Evolutionary conservation across 164 flowering plant species (phyloP).

Genomic region (Annona cherimola): DNA sequence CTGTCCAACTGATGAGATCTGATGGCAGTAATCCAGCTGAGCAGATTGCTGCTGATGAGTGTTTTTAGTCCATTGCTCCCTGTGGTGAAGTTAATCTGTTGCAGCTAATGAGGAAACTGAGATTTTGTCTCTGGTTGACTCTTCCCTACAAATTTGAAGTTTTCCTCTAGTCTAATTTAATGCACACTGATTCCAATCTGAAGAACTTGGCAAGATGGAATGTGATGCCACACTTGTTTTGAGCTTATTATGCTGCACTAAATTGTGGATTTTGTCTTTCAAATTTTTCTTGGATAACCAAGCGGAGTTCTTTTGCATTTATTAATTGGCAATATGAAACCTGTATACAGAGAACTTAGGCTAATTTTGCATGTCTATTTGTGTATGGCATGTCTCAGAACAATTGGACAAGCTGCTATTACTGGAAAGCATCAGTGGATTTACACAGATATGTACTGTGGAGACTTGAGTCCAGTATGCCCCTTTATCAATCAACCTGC

Average conservation of each 20-base stretch:
- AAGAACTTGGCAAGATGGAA: background rate
- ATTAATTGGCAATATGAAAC: background rate
- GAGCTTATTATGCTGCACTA: background rate
- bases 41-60: background rate
- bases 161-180: background rate
- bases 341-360: background rate
- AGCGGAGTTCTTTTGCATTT: no score
- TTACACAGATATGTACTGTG: constrained; percentile 34
- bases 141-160: background rate
- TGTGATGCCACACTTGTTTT: background rate
- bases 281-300: background rate
- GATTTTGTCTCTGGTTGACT: background rate
- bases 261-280: background rate
- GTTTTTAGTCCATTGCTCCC: background rate
- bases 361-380: constrained; percentile 12
- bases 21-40: background rate
- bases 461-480: constrained; percentile 22
- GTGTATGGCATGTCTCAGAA: constrained; percentile 21
- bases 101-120: background rate
- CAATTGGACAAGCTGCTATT: constrained; percentile 66
- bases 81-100: background rate
- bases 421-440: constrained; percentile 61
- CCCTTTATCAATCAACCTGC: constrained; percentile 23
- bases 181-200: background rate
- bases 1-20: background rate